A percentile compares a stretch with the other conserved stretches of the same genome.
Evolutionary conservation across 257 asterid species (phyloP).

Genomic region (Solanum appendiculatum): DNA sequence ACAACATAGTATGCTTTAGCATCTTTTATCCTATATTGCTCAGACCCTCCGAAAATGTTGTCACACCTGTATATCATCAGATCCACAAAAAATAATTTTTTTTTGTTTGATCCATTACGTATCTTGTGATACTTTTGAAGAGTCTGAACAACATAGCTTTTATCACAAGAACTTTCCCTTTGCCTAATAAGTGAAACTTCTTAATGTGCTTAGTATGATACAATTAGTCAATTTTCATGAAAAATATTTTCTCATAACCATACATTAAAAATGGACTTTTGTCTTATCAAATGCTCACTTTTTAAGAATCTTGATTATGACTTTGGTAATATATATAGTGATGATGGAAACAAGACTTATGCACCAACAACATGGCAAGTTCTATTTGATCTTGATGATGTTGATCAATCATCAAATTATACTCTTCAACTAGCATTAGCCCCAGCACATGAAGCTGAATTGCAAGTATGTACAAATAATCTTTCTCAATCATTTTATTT

Average conservation of each 20-base stretch:
- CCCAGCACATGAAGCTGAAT: constrained; percentile 61
- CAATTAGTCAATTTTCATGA: not conserved
- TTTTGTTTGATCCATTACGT: not conserved
- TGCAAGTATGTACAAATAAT: constrained; percentile 32
- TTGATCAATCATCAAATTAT: constrained; percentile 28
- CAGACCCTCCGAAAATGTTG: not conserved
- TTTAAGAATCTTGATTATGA: not conserved
- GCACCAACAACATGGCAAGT: constrained; percentile 77
- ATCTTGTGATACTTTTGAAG: not conserved
- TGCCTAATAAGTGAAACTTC: not conserved
- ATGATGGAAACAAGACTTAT: constrained; percentile 40
- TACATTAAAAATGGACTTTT: not conserved
- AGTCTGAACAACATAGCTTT: not conserved
- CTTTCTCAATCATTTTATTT: not conserved
- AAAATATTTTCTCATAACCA: not conserved
- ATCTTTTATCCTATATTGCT: not conserved
- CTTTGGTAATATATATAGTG: constrained; percentile 17
- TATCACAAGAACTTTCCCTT: not conserved
- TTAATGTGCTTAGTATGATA: not conserved
- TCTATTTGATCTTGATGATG: constrained; percentile 31
- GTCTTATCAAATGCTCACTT: not conserved
- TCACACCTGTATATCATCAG: fast-evolving
- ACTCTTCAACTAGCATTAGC: constrained; percentile 68
- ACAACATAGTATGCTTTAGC: not conserved
- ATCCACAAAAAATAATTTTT: not conserved